A percentile compares a stretch with the other conserved stretches of the same genome.
These are phyloP conservation scores for Megacollybia platyphylla DNA, from an alignment of 1,284 basidiomycete genomes.

Conservation along the genomic window DNA sequence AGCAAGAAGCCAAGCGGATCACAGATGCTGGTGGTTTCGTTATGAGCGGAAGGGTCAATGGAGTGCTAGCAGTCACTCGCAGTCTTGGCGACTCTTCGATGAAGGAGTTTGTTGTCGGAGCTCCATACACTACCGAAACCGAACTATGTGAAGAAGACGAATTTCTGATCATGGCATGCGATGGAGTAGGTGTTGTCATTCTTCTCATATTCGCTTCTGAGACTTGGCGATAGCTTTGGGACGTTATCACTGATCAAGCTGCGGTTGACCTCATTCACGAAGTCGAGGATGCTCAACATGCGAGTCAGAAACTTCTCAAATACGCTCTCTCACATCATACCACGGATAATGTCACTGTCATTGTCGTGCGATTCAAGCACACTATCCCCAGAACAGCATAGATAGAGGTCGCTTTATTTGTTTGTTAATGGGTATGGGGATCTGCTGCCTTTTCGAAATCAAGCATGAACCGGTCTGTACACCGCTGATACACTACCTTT, in stretches of 20 bases:
- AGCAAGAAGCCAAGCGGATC: conserved; percentile 95
- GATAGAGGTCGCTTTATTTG: conserved; percentile 1
- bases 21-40: conserved; percentile 97
- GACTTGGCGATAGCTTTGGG: conserved; percentile 70
- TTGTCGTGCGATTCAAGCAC: conserved; percentile 65
- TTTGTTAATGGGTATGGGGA: conserved; percentile 6
- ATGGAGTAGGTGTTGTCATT: conserved; percentile 62
- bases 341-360: conserved; percentile 82
- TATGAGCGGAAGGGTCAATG: conserved; percentile 96
- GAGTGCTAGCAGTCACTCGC: conserved; percentile 91
- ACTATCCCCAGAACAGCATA: conserved; percentile 9
- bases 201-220: conserved; percentile 4
- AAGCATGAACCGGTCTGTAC: neutral
- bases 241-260: conserved; percentile 86
- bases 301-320: conserved; percentile 68
- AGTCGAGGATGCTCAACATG: conserved; percentile 72
- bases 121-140: conserved; percentile 97
- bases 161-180: conserved; percentile 93
- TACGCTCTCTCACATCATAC: conserved; percentile 84
- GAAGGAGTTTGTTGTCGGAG: conserved; percentile 99
- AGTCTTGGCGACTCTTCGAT: conserved; percentile 95
- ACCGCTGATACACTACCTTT: neutral
- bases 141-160: conserved; percentile 85
- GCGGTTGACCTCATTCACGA: conserved; percentile 80
- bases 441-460: conserved; percentile 18